Evolutionary conservation across 2,329 filamentous ascomycete genomes (phyloP), one percentile per base, ranked within the genome.

Genomic region (Scedosporium dehoogii): DNA sequence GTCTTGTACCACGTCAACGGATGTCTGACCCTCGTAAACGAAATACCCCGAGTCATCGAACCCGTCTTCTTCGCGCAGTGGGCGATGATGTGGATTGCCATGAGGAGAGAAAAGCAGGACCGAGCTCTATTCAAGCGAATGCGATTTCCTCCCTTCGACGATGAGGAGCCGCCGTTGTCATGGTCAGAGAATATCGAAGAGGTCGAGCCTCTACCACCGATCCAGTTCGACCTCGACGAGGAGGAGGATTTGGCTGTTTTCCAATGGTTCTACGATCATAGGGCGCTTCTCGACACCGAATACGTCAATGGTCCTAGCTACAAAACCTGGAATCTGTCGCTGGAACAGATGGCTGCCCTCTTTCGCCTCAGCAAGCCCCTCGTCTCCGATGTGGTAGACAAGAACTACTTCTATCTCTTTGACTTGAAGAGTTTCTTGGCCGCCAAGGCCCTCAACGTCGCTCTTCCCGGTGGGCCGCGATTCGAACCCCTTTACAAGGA

Each of bases 131-230:
- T 99, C 82, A 99, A 99, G 80, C 87, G 94, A 67, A 99, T 99
- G 94, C 87, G 96, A 68, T 99, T 99, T 70, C 94, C 94, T 18
- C 96, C 96, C 0, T 99, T 99, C 68, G 94, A 99, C 68, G 96
- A 99, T 71, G 94, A 99, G 78, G 94, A 99, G 72, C 96, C 94
- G 4, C 96, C 94, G 12, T 80, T 99, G 68, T 97, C 92, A 1
- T 99, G 94, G 91, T 96, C 93, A 9, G 96, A 99, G 74, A 99
- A 99, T 71, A 93, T 99, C 67, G 94, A 99, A 75, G 94, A 97
- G 72, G 94, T 99, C 23, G 94, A 99, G 72, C 96, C 96, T 1
- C 78, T 97, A 64, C 94, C 99, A 74, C 94, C 96, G 0, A 97
- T 99, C 68, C 94, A 99, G 78, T 92, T 99, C 90, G 96, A 97